Conservation (phyloP, 2,329 filamentous ascomycete genomes). For the Geoglossum cookeanum region DNA sequence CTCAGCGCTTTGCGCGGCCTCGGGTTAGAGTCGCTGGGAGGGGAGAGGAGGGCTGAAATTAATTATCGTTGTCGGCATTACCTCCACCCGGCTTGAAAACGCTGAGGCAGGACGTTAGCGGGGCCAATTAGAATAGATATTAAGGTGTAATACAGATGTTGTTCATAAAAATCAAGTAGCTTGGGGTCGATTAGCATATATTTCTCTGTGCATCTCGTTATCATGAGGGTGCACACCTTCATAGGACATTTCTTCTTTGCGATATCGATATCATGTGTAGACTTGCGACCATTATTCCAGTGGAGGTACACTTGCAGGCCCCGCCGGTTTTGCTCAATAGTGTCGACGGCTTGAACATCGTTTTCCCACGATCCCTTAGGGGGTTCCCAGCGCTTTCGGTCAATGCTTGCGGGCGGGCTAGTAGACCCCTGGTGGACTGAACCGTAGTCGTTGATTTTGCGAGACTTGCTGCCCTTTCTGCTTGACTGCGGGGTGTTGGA, state of each 20-base stretch:
- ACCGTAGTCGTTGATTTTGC: neutral
- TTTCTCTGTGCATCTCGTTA: neutral
- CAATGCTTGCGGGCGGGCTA: slow-evolving; percentile 14
- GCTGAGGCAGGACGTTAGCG: neutral
- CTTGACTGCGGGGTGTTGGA: neutral
- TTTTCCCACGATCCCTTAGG: slow-evolving; percentile 64
- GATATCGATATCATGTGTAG: slow-evolving; percentile 47
- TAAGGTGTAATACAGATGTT: slow-evolving; percentile 21
- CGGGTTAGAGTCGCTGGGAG: no score
- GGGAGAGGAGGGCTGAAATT: neutral
- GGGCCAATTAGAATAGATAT: no score
- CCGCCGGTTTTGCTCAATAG: slow-evolving; percentile 44
- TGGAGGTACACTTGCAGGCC: slow-evolving; percentile 48
- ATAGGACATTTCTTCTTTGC: slow-evolving; percentile 64
- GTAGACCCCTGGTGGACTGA: neutral
- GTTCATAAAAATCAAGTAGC: slow-evolving; percentile 32
- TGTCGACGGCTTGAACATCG: slow-evolving; percentile 49
- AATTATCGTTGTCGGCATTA: neutral
- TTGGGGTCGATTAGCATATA: slow-evolving; percentile 7
- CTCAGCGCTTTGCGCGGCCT: no score
- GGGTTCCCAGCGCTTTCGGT: slow-evolving; percentile 36
- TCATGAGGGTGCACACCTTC: slow-evolving; percentile 31
- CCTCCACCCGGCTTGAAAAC: neutral
- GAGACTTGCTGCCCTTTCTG: neutral
- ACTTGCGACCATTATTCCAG: slow-evolving; percentile 58